Evolutionary conservation across 768 basidiomycete species (phyloP), one percentile per base, ranked within the genome.

Genomic region (Pulveroboletus frians): DNA sequence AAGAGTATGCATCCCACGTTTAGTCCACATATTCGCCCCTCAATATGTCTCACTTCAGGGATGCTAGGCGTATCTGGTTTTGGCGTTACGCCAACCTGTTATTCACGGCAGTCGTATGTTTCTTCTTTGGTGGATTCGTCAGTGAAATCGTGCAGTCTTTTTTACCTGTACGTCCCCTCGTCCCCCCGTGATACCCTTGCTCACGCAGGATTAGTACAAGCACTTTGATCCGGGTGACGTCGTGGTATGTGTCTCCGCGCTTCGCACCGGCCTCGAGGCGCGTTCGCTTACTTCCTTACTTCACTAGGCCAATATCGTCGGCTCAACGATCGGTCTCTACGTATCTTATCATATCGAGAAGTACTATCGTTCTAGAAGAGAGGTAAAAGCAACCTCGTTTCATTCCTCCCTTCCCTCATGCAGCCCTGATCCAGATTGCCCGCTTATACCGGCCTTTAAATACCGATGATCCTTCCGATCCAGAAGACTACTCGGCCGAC

Each of bases 81-180:
- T 92, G 90, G 90, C 78, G 89, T 26, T 76, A 85, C 62, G 76
- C 81, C 23, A 76, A 79, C 9, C 64, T 89, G 10, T 80, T 88
- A 40, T 76, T 87, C 60, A 88, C 91, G 2, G 65, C 66, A 4
- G 66, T 87, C 56, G 71, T 81, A 5, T 92, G 90, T 57, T 80
- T 88, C 69, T 78, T 92, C 59, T 80, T 86, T 53, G 90, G 90
- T 10, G 88, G 88, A 1, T 74, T 92, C 46, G 60, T 91, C 21
- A 90, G 85, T 65, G 90, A 92, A 68, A 66, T 92, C 51, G 84
- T 92, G 1, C 89, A 91, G 63, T 83, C 85, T 4, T 59, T 84
- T 60, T 70, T 92, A 45, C 88, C 90, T 46, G 90, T 81, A 56
- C 42, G 73, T 68, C 67, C 27, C 6, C 11, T 8, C 38, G 29